Evolutionary conservation across 202 grass and related monocot species (phyloP).

Genomic region (Setaria viridis): DNA sequence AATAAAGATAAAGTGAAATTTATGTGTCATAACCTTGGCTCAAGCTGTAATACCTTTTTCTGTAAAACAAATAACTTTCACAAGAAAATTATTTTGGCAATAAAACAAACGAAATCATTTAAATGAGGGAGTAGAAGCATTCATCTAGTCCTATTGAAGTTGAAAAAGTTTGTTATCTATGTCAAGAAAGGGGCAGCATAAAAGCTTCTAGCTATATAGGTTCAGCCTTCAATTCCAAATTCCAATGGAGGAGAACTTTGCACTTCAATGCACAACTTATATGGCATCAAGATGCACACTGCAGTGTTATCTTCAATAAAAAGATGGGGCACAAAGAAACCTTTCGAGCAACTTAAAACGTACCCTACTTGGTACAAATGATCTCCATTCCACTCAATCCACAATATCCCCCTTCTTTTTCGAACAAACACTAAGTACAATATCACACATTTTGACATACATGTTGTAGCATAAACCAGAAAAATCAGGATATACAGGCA

Average conservation of each 20-base stretch:
- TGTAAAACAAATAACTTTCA: neutral
- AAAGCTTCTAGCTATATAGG: constrained; percentile 1
- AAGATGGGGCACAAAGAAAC: constrained; percentile 6
- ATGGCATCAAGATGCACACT: neutral
- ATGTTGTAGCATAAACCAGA: neutral
- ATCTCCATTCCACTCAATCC: neutral
- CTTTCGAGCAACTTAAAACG: constrained; percentile 4
- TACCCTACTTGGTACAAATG: constrained; percentile 15
- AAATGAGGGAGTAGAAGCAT: neutral
- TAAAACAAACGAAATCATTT: neutral
- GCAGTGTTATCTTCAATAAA: constrained; percentile 7
- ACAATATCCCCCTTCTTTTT: neutral
- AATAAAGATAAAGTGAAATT: constrained; percentile 6
- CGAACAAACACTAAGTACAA: neutral
- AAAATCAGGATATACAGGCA: neutral
- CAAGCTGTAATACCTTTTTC: constrained; percentile 10
- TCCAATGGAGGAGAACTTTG: neutral
- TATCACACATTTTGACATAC: neutral
- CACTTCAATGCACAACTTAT: neutral
- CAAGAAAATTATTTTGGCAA: neutral
- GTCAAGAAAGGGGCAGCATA: neutral
- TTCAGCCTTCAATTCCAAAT: neutral
- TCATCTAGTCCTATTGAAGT: neutral
- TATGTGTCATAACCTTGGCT: neutral
- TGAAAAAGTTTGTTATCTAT: neutral